Evolutionary conservation across 331 rosid genomes (phyloP).

Genomic region (Rosa hybrid): DNA sequence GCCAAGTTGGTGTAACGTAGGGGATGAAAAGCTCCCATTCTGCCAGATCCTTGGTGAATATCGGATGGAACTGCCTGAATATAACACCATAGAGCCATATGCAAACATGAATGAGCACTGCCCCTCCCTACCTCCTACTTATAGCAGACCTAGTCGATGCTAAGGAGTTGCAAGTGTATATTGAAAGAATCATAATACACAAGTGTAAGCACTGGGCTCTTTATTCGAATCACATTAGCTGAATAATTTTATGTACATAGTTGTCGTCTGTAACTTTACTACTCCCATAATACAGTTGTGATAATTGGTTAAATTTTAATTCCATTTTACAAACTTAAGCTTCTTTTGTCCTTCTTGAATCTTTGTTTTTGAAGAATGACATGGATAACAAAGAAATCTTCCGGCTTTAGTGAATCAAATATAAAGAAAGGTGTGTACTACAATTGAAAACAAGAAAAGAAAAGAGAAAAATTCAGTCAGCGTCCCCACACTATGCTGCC

Average conservation of each 20-base stretch:
- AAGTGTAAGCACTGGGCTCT: neutral
- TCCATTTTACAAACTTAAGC: neutral
- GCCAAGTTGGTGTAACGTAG: slow-evolving; percentile 81
- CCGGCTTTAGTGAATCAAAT: neutral
- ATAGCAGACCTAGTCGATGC: slow-evolving; percentile 60
- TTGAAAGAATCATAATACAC: neutral
- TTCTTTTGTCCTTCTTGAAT: neutral
- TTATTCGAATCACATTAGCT: neutral
- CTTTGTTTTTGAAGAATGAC: neutral
- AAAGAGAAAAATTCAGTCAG: neutral
- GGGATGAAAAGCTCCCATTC: slow-evolving; percentile 58
- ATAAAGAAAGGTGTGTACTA: neutral
- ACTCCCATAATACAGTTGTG: neutral
- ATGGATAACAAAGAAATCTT: neutral
- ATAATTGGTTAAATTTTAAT: neutral
- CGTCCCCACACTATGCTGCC: too few species aligned
- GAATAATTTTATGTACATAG: slow-evolving; percentile 1
- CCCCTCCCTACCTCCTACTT: slow-evolving; percentile 80
- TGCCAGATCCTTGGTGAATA: slow-evolving; percentile 96
- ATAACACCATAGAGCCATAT: slow-evolving; percentile 71
- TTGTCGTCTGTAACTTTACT: neutral
- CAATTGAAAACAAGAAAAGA: neutral
- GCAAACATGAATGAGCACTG: slow-evolving; percentile 87
- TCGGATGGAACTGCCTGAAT: slow-evolving; percentile 79
- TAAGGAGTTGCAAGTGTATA: slow-evolving; percentile 21